Evolutionary conservation across 108 stramenopile genomes (phyloP).

Genomic region (Aureococcus anophagefferens): DNA sequence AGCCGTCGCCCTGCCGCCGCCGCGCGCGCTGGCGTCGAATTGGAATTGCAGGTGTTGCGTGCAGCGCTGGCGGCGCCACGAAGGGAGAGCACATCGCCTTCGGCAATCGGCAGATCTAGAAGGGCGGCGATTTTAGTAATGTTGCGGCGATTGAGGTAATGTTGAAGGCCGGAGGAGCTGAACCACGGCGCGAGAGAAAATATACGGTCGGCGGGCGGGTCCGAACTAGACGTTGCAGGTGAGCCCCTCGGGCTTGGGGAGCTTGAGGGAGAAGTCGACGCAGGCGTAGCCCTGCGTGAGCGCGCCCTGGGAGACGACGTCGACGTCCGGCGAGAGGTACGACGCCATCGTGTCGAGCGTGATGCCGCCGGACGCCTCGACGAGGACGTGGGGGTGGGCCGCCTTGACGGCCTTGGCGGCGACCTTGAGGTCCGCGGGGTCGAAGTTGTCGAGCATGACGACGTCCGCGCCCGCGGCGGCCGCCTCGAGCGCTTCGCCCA

Average conservation of each 20-base stretch:
- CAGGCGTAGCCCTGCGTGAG: conserved; percentile 96
- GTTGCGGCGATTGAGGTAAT: no score
- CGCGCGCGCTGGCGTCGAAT: no score
- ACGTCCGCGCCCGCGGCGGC: conserved; percentile 75
- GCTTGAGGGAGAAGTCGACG: conserved; percentile 89
- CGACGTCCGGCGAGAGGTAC: conserved; percentile 76
- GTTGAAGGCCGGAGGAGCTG: no score
- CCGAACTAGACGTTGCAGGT: no score
- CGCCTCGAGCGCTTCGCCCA: conserved; percentile 84
- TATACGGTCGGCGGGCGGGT: no score
- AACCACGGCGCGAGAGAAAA: no score
- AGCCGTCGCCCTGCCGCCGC: not conserved
- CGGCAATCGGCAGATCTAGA: no score
- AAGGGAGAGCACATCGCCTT: no score
- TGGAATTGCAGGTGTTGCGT: no score
- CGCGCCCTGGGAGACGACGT: conserved; percentile 86
- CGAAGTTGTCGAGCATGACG: conserved; percentile 97
- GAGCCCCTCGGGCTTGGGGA: conserved; percentile 22
- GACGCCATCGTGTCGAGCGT: conserved; percentile 75
- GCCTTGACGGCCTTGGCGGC: conserved; percentile 73
- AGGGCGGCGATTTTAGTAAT: no score
- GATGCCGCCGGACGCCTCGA: conserved; percentile 98
- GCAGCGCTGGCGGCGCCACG: no score
- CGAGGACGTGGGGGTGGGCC: conserved; percentile 69
- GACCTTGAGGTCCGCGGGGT: conserved; percentile 53